Percentiles rank a stretch among this genome's conserved stretches.
These are phyloP conservation scores for Fallopia convolvulus DNA, from an alignment of 148 eudicot genomes.

Conservation along the genomic window DNA sequence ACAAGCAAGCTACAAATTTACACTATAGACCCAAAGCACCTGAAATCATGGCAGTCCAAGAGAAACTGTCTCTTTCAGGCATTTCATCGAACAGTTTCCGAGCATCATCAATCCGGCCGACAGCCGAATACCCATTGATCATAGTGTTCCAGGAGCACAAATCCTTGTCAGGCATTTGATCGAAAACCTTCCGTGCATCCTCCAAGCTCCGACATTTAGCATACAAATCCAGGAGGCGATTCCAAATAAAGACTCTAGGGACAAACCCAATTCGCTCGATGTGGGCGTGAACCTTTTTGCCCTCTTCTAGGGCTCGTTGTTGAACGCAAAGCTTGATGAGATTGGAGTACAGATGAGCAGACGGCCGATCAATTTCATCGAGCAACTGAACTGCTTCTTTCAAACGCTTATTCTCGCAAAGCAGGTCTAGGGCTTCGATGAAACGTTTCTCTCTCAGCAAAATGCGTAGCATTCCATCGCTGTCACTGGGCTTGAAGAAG, in stretches of 20 bases:
- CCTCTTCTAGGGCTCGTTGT: conserved; percentile 31
- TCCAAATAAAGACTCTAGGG: conserved; percentile 31
- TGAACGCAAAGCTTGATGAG: conserved; percentile 30
- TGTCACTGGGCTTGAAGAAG: conserved; percentile 13
- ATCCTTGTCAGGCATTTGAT: conserved; percentile 38
- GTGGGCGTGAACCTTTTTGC: conserved; percentile 38
- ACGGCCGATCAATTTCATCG: conserved; percentile 16
- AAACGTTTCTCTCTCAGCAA: conserved; percentile 16
- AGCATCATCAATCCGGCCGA: conserved; percentile 19
- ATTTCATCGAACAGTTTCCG: conserved; percentile 42
- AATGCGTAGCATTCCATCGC: conserved; percentile 12
- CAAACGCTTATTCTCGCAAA: conserved; percentile 36
- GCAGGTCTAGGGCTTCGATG: conserved; percentile 22
- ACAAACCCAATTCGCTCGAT: conserved; percentile 30
- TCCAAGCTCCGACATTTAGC: conserved; percentile 37
- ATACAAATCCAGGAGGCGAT: conserved; percentile 37
- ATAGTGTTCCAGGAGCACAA: conserved; percentile 52
- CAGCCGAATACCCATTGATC: conserved; percentile 40
- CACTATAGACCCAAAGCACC: conserved; percentile 9
- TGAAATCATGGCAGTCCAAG: conserved; percentile 61
- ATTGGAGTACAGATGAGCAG: conserved; percentile 24
- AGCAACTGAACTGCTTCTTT: conserved; percentile 39
- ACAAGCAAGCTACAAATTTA: too few species aligned
- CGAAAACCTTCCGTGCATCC: conserved; percentile 45
- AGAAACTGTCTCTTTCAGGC: conserved; percentile 46